Base-by-base conservation (phyloP, 202 grass and related monocot species). In the Setaria viridis region DNA sequence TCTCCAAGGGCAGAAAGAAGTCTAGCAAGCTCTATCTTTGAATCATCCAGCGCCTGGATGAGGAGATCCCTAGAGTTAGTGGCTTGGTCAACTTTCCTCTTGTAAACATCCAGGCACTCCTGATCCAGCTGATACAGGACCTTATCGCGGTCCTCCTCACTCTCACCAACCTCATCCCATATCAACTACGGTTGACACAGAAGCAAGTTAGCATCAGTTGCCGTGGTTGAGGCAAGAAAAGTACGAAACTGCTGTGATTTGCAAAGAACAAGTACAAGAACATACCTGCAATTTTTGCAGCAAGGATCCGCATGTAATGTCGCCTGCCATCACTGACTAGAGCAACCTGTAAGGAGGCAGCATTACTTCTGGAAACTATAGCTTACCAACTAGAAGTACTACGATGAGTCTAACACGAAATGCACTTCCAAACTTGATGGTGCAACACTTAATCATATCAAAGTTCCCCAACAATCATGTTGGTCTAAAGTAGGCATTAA, bases 81-180 rank as follows among this genome's bases (percentile, higher is more conserved):
- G 12, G 95, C 95, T 77, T 95, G 93, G 70, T 98, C 88, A 71
- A 98, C 95, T 94, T 98, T 98, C 84, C 95, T 94, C 83, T 98
- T 98, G 90, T 98, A 98, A 59, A 98, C 95, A 81, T 98, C 93
- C 50, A 98, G 79, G 67, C 95, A 98, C 81, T 98, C 95, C 75
- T 98, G 95, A 77, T 98, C 95, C 48, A 98, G 85, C 62, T 95
- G 93, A 78, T 95, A 91, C 20, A 98, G 84, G 67, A 95, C 92
- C 78, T 88, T 98, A 83, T 98, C 95, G 0, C 93, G 95, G 84
- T 98, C 95, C 79, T 95, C 95, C 1, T 98, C 93, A 1, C 90
- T 94, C 90, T 98, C 96, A 10, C 96, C 96, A 83, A 98, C 96
- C 89, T 98, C 93, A 89, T 98, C 90, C 93, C 93, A 98, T 70